Evolutionary conservation across 768 basidiomycete genomes (phyloP).

Genomic region (Amanita rimosa): DNA sequence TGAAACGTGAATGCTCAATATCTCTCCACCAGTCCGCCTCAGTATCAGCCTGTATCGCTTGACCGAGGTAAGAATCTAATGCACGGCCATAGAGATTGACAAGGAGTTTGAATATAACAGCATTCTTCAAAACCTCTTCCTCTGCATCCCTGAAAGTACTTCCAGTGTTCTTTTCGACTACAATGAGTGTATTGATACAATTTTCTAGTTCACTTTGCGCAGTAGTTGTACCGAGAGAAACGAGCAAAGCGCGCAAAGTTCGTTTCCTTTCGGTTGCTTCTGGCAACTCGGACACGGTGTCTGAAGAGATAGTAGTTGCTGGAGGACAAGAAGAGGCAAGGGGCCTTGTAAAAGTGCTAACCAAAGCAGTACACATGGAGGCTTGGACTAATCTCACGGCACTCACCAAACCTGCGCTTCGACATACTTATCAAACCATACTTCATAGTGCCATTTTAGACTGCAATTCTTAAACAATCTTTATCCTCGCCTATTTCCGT

Average conservation of each 20-base stretch:
- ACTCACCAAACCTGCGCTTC: conserved; percentile 11
- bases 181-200: not conserved
- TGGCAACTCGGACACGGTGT: not conserved
- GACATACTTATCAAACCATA: conserved; percentile 77
- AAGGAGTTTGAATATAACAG: conserved; percentile 36
- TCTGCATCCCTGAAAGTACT: conserved; percentile 15
- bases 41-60: conserved; percentile 59
- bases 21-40: conserved; percentile 85
- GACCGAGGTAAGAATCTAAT: conserved; percentile 49
- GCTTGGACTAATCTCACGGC: too few species aligned
- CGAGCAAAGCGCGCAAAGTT: not conserved
- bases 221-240: not conserved
- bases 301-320: not conserved
- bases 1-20: conserved; percentile 46
- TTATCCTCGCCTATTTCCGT: conserved; percentile 75
- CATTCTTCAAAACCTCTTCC: conserved; percentile 27
- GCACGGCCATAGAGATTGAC: conserved; percentile 54
- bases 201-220: not conserved
- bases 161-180: not conserved
- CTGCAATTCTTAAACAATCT: conserved; percentile 22
- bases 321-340: not conserved
- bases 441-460: conserved; percentile 92
- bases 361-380: too few species aligned
- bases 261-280: not conserved
- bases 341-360: conserved; percentile 3